Evolutionary conservation across 129 eudicot species (phyloP), one percentile per base, ranked within the genome.

Genomic region (Ambrosia trifida): DNA sequence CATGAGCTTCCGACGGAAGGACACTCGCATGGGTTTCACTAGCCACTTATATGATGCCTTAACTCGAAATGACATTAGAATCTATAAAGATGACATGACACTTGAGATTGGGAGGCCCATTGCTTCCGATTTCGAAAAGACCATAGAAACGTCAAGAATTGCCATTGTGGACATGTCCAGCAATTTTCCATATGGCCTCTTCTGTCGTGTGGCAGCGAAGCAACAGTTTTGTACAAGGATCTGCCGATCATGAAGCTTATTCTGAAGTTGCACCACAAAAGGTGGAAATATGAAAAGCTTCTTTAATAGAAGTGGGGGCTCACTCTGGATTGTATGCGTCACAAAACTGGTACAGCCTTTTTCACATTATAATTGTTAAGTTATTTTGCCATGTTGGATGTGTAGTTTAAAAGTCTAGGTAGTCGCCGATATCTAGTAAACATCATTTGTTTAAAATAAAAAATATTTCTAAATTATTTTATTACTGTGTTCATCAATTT

Each of bases 11-110:
- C 38, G n/a, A 11, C 18, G 64, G 41, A 17, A 31, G 11, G 40
- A 31, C 40, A 58, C 64, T 10, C 64, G 64, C 2, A 58, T 3
- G 40, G 64, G 64, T 28, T 58, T 58, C 64, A 24, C 40, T 41
- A 58, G 64, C 64, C 64, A 58, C 11, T 58, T 58, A 58, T 58
- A 58, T 30, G 64, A 58, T 58, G 64, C 64, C 13, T 58, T 58
- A 58, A 24, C 40, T 30, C 16, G 17, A 58, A 30, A 58, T 3
- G 8, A 11, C 7, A 58, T 58, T 9, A 58, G 4, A 46, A 46
- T 16, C 3, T 46, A 46, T 4, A 30, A 24, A 58, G 64, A 58
- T 58, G 64, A 58, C 64, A 58, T 9, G 64, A 9, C 64, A 11
- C 64, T 58, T 58, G 40, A 30, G 64, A 58, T 58, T 58, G 64